A percentile compares a stretch with the other conserved stretches of the same genome.
Conservation (phyloP, 768 basidiomycete genomes). For the Agaricus sinodeliciosus region DNA sequence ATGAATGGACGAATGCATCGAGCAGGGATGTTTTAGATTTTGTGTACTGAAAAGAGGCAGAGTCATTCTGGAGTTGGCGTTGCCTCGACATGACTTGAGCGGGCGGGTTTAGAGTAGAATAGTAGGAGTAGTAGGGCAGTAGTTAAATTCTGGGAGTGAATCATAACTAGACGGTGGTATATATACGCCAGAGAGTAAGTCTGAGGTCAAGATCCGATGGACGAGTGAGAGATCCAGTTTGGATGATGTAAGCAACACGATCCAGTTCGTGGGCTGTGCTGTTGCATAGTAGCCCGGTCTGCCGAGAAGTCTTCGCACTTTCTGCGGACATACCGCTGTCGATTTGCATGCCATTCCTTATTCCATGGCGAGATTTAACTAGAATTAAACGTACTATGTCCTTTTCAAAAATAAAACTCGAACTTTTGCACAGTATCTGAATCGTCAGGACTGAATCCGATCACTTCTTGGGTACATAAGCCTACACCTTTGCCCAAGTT, state of each 20-base stretch:
- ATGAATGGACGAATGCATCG: conserved; percentile 49
- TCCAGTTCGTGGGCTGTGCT: conserved; percentile 7
- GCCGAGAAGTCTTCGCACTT: no score
- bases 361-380: no score
- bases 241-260: background rate
- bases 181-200: conserved; percentile 10
- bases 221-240: background rate
- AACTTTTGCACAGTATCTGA: no score
- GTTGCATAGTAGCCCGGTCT: no score
- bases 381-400: no score
- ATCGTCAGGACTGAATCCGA: no score
- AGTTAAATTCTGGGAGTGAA: background rate
- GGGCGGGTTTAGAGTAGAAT: background rate
- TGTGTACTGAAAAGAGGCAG: background rate
- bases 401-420: no score
- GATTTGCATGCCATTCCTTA: no score
- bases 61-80: no score
- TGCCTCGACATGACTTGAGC: conserved; percentile 1
- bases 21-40: conserved; percentile 33
- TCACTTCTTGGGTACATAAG: background rate
- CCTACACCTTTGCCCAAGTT: background rate
- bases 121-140: background rate
- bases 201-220: conserved; percentile 7
- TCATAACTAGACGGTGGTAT: background rate
- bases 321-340: no score